Conservation (phyloP, 2,329 filamentous ascomycete species). For the Phialocephala sp. region DNA sequence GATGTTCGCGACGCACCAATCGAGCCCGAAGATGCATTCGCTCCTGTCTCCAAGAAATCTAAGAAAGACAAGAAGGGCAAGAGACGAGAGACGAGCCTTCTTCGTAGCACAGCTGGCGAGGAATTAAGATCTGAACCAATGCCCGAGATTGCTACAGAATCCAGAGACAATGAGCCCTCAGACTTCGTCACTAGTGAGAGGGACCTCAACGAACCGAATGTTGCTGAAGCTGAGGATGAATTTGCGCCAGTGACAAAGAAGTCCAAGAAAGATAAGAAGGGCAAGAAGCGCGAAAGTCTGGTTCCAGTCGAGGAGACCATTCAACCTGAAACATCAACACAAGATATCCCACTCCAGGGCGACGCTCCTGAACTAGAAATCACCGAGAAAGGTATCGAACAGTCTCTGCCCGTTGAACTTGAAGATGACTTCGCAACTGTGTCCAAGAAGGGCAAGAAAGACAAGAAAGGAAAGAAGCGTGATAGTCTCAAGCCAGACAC, state of each 20-base stretch:
- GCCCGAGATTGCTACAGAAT: neutral
- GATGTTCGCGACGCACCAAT: neutral
- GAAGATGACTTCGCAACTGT: conserved; percentile 28
- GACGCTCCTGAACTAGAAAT: conserved; percentile 5
- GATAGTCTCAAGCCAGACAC: conserved; percentile 16
- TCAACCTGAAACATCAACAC: conserved; percentile 1
- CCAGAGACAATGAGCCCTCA: neutral
- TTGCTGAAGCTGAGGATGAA: conserved; percentile 29
- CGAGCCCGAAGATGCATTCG: conserved; percentile 27
- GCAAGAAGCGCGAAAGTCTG: conserved; percentile 27
- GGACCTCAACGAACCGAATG: conserved; percentile 13
- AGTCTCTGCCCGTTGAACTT: conserved; percentile 14
- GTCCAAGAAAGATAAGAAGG: conserved; percentile 36
- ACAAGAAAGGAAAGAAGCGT: conserved; percentile 33
- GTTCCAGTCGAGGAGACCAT: conserved; percentile 10
- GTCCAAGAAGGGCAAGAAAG: conserved; percentile 33
- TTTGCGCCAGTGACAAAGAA: conserved; percentile 28
- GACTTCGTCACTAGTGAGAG: conserved; percentile 14
- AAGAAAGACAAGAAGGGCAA: conserved; percentile 36
- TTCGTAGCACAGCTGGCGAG: conserved; percentile 9
- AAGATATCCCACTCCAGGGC: conserved; percentile 12
- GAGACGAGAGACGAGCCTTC: conserved; percentile 24
- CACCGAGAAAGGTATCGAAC: conserved; percentile 6
- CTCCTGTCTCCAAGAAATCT: conserved; percentile 30
- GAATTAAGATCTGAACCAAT: neutral